Base-by-base conservation (phyloP, 2,329 filamentous ascomycete species). In the Diaporthe australafricana region DNA sequence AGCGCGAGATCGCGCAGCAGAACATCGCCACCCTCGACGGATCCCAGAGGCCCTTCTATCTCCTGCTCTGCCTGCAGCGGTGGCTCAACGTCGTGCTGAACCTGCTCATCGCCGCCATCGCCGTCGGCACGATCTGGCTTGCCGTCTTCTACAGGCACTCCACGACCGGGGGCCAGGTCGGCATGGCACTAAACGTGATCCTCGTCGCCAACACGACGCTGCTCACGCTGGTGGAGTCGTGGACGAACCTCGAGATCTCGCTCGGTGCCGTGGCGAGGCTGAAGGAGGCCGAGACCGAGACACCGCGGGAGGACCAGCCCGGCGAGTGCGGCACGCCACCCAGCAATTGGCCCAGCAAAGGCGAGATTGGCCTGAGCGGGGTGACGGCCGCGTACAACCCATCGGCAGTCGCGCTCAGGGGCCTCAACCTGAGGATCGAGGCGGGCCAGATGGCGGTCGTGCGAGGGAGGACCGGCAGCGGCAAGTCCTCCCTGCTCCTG, bases 1-100 rank as follows among this genome's bases (percentile, higher is more conserved):
- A 81, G 45, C 74, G 77, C 7, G 77, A 77, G 5, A 72, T 75
- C 1, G 72, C 72, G 0, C 8, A 35, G 0, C 70, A 77, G 4
- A 77, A 78, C 63, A 55, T 75, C 0, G 7, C 2, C 1, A 78
- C 81, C 66, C 77, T 87, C 14, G 84, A 88, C 67, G 74, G 78
- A 11, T 85, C 85, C 0, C 87, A 88, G 71, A 80, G 83, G 11
- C 86, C 87, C 1, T 84, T 84, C 53, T 89, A 86, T 73, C 79
- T 87, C 7, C 81, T 88, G 7, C 81, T 84, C 47, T 85, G 83
- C 40, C 82, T 89, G 5, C 87, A 89, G 74, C 80, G 84, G 32
- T 89, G 87, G 87, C 82, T 89, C 0, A 84, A 81, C 1, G 77
- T 89, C 3, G 86, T 87, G 0, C 78, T 89, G 0, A 85, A 89